These are phyloP conservation scores for Pterocarpus macrocarpus DNA, from an alignment of 306 rosid species.

Conservation along the genomic window DNA sequence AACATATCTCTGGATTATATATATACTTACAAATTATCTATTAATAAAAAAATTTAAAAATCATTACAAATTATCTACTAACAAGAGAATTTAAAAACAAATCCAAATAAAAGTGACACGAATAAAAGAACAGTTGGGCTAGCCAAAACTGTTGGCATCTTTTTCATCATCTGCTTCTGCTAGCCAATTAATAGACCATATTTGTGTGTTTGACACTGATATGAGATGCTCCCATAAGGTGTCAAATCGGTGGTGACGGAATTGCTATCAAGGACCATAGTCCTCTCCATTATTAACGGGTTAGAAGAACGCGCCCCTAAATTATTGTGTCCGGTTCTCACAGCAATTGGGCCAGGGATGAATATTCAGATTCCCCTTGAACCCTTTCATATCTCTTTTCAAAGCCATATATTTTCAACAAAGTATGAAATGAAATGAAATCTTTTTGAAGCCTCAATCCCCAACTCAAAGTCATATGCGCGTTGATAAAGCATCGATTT, in stretches of 20 bases:
- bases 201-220: not conserved
- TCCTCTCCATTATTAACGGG: constrained; percentile 21
- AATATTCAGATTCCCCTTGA: constrained; percentile 33
- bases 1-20: too few relatives aligned
- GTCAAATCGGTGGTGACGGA: constrained; percentile 19
- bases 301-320: constrained; percentile 1
- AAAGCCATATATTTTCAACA: not conserved
- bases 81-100: too few relatives aligned
- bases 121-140: too few relatives aligned
- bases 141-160: too few relatives aligned
- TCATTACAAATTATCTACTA: too few relatives aligned
- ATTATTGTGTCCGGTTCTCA: constrained; percentile 30
- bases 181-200: constrained; percentile 18
- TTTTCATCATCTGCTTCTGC: not conserved
- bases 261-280: constrained; percentile 15
- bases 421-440: not conserved
- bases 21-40: too few relatives aligned
- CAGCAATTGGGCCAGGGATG: constrained; percentile 10
- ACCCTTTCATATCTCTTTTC: constrained; percentile 6
- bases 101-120: too few relatives aligned
- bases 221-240: not conserved
- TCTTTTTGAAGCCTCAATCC: not conserved
- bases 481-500: constrained; percentile 24
- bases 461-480: constrained; percentile 22
- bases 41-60: too few relatives aligned